Conservation (phyloP, 495 filamentous ascomycete species). For the Terfezia boudieri region DNA sequence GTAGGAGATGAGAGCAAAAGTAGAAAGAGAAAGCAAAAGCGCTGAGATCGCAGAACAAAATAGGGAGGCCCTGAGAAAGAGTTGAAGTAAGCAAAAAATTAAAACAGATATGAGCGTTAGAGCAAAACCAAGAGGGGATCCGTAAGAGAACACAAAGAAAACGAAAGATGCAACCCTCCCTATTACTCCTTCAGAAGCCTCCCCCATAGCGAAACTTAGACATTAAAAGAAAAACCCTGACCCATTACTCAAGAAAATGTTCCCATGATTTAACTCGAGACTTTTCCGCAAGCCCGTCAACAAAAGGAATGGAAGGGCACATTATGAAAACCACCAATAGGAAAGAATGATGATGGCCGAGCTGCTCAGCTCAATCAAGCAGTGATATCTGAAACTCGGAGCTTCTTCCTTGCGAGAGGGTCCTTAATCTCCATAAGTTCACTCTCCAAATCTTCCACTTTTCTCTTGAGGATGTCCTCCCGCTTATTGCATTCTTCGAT, state of each 20-base stretch:
- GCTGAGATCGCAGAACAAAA: no score
- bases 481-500: conserved; percentile 53
- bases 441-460: conserved; percentile 57
- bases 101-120: not conserved
- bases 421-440: conserved; percentile 27
- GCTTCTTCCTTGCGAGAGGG: conserved; percentile 11
- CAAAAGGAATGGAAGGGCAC: conserved; percentile 8
- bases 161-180: conserved; percentile 6
- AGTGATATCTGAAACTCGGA: conserved; percentile 19
- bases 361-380: conserved; percentile 8
- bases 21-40: no score
- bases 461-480: conserved; percentile 62
- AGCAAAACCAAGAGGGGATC: not conserved
- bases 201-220: conserved; percentile 11
- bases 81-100: not conserved
- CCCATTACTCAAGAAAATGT: conserved; percentile 10
- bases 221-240: conserved; percentile 14
- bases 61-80: not conserved
- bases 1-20: no score
- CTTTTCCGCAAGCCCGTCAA: conserved; percentile 3
- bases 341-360: conserved; percentile 5
- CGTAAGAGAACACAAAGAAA: conserved; percentile 5
- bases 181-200: conserved; percentile 15
- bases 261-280: conserved; percentile 3
- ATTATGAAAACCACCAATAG: conserved; percentile 10